These are phyloP conservation scores for Lophium mytilinum DNA, from an alignment of 495 filamentous ascomycete species.

Conservation along the genomic window DNA sequence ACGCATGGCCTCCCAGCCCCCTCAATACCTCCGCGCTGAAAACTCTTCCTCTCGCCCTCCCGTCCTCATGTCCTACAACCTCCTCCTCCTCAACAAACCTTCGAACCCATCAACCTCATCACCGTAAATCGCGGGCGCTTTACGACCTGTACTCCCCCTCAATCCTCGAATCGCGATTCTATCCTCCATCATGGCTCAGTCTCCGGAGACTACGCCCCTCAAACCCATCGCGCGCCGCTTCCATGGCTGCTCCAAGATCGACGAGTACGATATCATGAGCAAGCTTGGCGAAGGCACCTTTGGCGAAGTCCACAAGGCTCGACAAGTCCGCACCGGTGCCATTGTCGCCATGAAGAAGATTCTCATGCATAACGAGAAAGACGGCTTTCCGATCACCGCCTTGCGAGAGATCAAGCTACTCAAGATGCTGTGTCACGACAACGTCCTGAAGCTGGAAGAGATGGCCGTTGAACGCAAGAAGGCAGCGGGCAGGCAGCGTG, in stretches of 20 bases:
- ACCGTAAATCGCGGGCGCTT: neutral
- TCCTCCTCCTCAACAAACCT: neutral
- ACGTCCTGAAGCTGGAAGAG: constrained; percentile 80
- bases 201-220: constrained; percentile 25
- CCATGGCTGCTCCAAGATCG: constrained; percentile 77
- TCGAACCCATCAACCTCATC: neutral
- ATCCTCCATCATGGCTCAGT: constrained; percentile 33
- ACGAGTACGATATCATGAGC: constrained; percentile 75
- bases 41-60: neutral
- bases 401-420: constrained; percentile 89
- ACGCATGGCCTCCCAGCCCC: neutral
- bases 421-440: constrained; percentile 84
- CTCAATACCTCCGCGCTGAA: neutral
- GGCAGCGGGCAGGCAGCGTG: constrained; percentile 68
- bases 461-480: constrained; percentile 86
- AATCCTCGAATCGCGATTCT: neutral
- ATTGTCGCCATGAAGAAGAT: constrained; percentile 92
- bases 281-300: constrained; percentile 98
- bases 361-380: constrained; percentile 78
- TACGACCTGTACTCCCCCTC: neutral
- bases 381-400: constrained; percentile 74
- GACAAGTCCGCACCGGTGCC: constrained; percentile 60
- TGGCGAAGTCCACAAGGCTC: constrained; percentile 89
- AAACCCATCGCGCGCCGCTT: constrained; percentile 46
- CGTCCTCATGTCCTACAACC: neutral